Evolutionary conservation across 2,329 filamentous ascomycete species (phyloP).

Genomic region (Teratosphaeria epicoccoides): DNA sequence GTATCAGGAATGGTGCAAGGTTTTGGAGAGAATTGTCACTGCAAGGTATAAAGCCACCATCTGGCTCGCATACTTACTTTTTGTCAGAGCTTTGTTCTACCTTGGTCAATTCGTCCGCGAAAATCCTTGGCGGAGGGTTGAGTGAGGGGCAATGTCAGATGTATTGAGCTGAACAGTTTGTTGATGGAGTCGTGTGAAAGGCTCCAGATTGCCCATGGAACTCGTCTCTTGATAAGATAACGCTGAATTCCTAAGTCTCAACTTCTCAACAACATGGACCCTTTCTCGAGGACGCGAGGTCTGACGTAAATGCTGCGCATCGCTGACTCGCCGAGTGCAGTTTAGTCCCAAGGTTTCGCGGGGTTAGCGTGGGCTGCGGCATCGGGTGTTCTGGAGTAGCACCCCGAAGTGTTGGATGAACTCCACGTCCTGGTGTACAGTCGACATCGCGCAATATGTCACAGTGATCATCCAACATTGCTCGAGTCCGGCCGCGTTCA

Average conservation of each 20-base stretch:
- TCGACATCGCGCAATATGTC: too few relatives aligned
- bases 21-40: neutral
- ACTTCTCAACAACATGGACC: neutral
- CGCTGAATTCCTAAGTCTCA: neutral
- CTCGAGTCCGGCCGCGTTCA: too few relatives aligned
- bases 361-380: neutral
- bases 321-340: neutral
- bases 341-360: neutral
- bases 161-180: neutral
- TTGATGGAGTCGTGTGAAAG: neutral
- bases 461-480: too few relatives aligned
- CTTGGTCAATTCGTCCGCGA: neutral
- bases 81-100: neutral
- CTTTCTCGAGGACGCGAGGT: neutral
- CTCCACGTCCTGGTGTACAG: too few relatives aligned
- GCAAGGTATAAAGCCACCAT: neutral
- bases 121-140: neutral
- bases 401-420: too few relatives aligned
- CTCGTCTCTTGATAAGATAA: too few relatives aligned
- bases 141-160: neutral
- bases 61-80: neutral
- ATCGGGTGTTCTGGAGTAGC: too few relatives aligned
- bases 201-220: too few relatives aligned
- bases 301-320: neutral
- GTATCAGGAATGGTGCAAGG: neutral